Evolutionary conservation across 2,329 filamentous ascomycete species (phyloP), one percentile per base, ranked within the genome.

Genomic region (Microcyclosporella mali): DNA sequence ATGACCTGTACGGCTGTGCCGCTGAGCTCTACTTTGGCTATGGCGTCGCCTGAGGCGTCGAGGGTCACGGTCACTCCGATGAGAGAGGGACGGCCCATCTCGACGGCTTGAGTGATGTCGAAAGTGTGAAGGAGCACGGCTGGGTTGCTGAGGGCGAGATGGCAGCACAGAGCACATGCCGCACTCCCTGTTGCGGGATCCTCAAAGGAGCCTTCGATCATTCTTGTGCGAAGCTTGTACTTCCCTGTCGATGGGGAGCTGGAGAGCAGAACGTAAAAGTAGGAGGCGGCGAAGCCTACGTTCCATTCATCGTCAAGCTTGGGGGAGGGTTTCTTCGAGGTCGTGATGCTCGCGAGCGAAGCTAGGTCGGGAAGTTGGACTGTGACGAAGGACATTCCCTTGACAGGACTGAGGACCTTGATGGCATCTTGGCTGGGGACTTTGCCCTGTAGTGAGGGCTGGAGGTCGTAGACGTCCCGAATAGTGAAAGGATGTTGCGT

Each of bases 371-470:
- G 69, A 16, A 92, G 68, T 51, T 77, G 67, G 11, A 84, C 69
- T 25, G 86, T 73, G n/a, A 79, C 64, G 61, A 88, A 88, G 1
- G 77, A 78, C 81, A 89, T 84, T 36, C 85, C 85, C 33, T 78
- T 78, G 28, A 88, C 84, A 34, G 88, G 69, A 33, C 66, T 69
- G 9, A 71, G 66, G 10, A 70, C 52, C 11, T 50, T 59, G 40
- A 51, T 42, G 4, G 33, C 46, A 33, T 53, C 40, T 8, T 41
- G 46, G 27, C 29, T 32, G 27, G 36, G 16, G 2, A 36, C 28
- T 3, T 31, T 25, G 6, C 41, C 41, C 10, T 44, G 30, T 31
- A 73, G 53, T 11, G 37, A 47, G 10, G 66, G 61, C 47, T 71
- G 68, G 16, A 67, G 39, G 16, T 55, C 49, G 34, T 64, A 59